Base-by-base conservation (phyloP, 2,329 filamentous ascomycete species). In the Thyridium curvatum region DNA sequence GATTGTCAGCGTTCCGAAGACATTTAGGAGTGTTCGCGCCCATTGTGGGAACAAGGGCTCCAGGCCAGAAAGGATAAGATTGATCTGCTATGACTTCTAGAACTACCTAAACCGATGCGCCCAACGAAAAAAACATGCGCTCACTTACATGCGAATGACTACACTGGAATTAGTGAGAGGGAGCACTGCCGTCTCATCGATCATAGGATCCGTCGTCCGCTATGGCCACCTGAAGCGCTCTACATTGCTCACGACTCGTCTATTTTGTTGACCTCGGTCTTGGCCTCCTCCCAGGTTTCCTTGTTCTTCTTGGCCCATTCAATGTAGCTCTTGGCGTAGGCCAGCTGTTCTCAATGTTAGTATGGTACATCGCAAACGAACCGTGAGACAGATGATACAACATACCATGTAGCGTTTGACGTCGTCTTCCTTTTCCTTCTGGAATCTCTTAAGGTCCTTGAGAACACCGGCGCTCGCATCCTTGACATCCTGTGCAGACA, bases 381-480 rank as follows among this genome's bases (percentile, higher is more conserved):
- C 17, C 26, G 32, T 18, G 13, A 17, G 17, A 13, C 8, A 26
- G 4, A 38, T 12, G 16, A 31, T 8, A 26, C 10, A 18, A 65
- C 85, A 66, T 68, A 96, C 93, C 93, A 98, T 98, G 60, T 97
- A 97, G 46, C 86, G 79, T 55, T 82, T 83, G 53, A 98, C 61
- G 59, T 98, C 93, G 37, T 91, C 88, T 64, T 98, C 94, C 63
- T 98, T 98, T 64, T 97, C 90, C 42, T 72, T 72, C 62, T 98
- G 94, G 64, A 98, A 98, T 44, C 93, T 74, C 66, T 89, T 88
- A 43, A 98, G 68, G 57, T 98, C 93, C 52, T 86, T 84, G 51
- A 98, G 64, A 4, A 97, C 87, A 38, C 88, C 94, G 3, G 78
- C 71, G 55, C 89, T 96, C 8, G 93, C 93, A 53, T 97, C 88